Percentiles rank a stretch among this genome's conserved stretches.
These are phyloP conservation scores for Neofusicoccum umdonicola DNA, from an alignment of 2,329 filamentous ascomycete genomes.

Conservation along the genomic window DNA sequence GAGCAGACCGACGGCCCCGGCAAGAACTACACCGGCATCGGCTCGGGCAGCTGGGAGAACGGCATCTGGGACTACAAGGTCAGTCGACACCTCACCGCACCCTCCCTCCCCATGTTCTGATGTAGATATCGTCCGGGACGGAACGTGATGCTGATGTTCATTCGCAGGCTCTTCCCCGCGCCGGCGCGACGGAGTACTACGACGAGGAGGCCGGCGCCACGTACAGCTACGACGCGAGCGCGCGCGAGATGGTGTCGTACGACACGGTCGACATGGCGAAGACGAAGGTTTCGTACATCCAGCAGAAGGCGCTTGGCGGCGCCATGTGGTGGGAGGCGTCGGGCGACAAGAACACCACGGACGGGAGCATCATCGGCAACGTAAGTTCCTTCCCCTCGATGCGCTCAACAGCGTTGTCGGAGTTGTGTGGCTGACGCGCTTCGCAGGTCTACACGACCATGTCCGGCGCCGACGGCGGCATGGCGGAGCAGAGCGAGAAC, in stretches of 20 bases:
- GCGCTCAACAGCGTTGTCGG: neutral
- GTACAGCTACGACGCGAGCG: slow-evolving; percentile 69
- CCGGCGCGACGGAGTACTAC: slow-evolving; percentile 61
- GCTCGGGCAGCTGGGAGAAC: slow-evolving; percentile 77
- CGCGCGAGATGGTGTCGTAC: slow-evolving; percentile 72
- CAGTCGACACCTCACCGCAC: neutral
- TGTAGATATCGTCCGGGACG: neutral
- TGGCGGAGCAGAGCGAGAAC: slow-evolving; percentile 50
- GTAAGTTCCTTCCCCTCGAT: slow-evolving; percentile 24
- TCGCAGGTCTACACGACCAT: slow-evolving; percentile 37
- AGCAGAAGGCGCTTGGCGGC: slow-evolving; percentile 66
- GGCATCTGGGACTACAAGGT: slow-evolving; percentile 84
- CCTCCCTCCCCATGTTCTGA: neutral
- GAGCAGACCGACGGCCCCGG: slow-evolving; percentile 74
- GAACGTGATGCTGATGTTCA: neutral
- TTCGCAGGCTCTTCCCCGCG: slow-evolving; percentile 61
- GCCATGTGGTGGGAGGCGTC: slow-evolving; percentile 97
- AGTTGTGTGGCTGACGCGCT: neutral
- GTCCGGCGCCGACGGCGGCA: slow-evolving; percentile 37
- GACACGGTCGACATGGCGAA: slow-evolving; percentile 65
- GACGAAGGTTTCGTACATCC: slow-evolving; percentile 70
- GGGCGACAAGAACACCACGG: slow-evolving; percentile 65
- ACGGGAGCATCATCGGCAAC: slow-evolving; percentile 60
- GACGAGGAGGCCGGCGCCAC: slow-evolving; percentile 67
- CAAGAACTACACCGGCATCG: slow-evolving; percentile 65